A percentile compares a stretch with the other conserved stretches of the same genome.
Evolutionary conservation across 1,139 yeast species (phyloP).

Genomic region (Saccharomyces hybrid): DNA sequence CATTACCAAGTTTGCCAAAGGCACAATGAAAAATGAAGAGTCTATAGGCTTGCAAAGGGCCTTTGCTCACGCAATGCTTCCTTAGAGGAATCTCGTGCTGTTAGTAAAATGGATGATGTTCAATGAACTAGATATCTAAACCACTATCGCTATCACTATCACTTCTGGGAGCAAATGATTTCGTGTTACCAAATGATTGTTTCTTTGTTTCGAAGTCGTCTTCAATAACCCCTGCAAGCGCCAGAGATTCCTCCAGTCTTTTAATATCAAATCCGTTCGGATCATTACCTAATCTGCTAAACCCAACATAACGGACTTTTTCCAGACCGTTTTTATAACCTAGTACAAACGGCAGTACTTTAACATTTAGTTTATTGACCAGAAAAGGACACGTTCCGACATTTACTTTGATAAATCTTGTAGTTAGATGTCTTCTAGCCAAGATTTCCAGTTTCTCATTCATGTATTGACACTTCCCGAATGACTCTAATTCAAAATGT

Average conservation of each 20-base stretch:
- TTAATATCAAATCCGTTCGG: conserved; percentile 37
- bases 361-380: conserved; percentile 51
- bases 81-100: neutral
- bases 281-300: conserved; percentile 44
- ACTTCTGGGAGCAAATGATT: neutral
- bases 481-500: conserved; percentile 58
- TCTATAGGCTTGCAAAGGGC: too few relatives aligned
- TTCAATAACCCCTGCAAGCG: conserved; percentile 25
- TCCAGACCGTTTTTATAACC: conserved; percentile 58
- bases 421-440: conserved; percentile 51
- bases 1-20: neutral
- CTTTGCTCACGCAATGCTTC: neutral
- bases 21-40: neutral
- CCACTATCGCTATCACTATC: conserved; percentile 36
- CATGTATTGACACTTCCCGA: conserved; percentile 54
- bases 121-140: conserved; percentile 29
- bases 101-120: neutral
- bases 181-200: neutral
- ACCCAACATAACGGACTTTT: conserved; percentile 54
- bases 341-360: conserved; percentile 64
- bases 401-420: conserved; percentile 49
- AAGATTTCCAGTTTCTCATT: conserved; percentile 40
- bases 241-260: conserved; percentile 41
- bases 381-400: conserved; percentile 68
- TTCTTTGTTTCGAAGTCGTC: conserved; percentile 9